Percentiles rank a stretch among this genome's conserved stretches.
Conservation (phyloP, 148 eudicot species). For the Vaccinium vitisidaea region DNA sequence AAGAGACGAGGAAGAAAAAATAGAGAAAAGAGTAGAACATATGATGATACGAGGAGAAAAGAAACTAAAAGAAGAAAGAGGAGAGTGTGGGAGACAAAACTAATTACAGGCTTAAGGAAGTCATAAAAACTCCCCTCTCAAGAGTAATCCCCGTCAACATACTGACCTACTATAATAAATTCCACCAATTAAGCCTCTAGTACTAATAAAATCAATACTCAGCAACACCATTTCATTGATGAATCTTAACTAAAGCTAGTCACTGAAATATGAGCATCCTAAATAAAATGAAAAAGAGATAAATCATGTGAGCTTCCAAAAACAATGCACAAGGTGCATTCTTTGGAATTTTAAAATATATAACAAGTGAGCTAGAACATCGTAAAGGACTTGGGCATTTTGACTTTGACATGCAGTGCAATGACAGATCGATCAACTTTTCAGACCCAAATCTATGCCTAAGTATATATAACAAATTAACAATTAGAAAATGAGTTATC, state of each 20-base stretch:
- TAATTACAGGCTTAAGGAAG: background rate
- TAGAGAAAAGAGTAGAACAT: background rate
- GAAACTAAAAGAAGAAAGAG: background rate
- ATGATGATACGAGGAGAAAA: background rate
- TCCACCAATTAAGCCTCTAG: background rate
- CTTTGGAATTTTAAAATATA: background rate
- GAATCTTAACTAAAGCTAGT: background rate
- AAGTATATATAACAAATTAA: background rate
- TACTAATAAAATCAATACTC: background rate
- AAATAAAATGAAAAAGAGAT: background rate
- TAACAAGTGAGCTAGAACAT: background rate
- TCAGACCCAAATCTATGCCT: slow-evolving; percentile 3
- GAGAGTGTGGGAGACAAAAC: background rate
- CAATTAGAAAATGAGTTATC: background rate
- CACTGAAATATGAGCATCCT: background rate
- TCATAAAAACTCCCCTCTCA: background rate
- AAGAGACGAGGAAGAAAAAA: background rate
- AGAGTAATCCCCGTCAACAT: background rate
- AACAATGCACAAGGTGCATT: background rate
- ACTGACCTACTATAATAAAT: background rate
- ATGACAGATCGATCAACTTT: background rate
- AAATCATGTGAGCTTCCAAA: slow-evolving; percentile 1
- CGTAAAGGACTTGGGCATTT: too few relatives aligned
- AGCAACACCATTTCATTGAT: background rate
- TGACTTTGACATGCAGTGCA: background rate